Evolutionary conservation across 441 rosid species (phyloP).

Genomic region (Eruca vesicaria): DNA sequence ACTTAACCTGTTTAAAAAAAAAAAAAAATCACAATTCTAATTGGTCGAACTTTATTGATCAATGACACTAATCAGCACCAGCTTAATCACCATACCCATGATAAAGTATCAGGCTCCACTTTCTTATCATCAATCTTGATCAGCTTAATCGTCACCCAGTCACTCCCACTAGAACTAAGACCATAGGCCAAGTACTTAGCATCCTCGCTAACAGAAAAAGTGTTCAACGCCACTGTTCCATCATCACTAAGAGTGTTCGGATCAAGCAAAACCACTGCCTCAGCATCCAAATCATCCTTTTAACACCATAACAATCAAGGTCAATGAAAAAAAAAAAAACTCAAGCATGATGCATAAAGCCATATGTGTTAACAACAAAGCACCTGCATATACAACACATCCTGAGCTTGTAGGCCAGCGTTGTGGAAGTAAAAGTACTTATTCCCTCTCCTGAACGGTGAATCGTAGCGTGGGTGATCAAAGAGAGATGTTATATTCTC

Average conservation of each 20-base stretch:
- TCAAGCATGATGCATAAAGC: not conserved
- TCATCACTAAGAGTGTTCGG: slow-evolving; percentile 85
- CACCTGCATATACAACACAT: slow-evolving; percentile 80
- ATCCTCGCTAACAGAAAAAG: slow-evolving; percentile 65
- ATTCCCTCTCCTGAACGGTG: slow-evolving; percentile 61
- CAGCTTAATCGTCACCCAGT: slow-evolving; percentile 83
- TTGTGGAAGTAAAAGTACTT: slow-evolving; percentile 88
- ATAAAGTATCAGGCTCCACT: slow-evolving; percentile 69
- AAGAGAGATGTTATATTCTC: slow-evolving; percentile 58
- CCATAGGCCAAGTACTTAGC: slow-evolving; percentile 79
- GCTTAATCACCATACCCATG: slow-evolving; percentile 63
- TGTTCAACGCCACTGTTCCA: slow-evolving; percentile 75
- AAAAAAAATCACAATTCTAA: not conserved
- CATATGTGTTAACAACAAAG: not conserved
- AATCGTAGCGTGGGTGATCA: slow-evolving; percentile 81
- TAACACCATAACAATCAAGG: slow-evolving; percentile 8
- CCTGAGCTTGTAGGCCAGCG: slow-evolving; percentile 83
- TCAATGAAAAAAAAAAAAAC: slow-evolving; percentile 6
- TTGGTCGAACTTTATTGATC: not conserved
- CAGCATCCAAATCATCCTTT: slow-evolving; percentile 79
- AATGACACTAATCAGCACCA: not conserved
- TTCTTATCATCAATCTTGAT: slow-evolving; percentile 66
- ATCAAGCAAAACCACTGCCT: slow-evolving; percentile 79
- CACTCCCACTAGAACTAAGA: slow-evolving; percentile 93
- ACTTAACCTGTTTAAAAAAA: slow-evolving; percentile 73